A percentile compares a stretch with the other conserved stretches of the same genome.
phyloP scores from a whole-genome alignment of 495 filamentous ascomycete genomes.

The Clavariopsis aquatica region DNA sequence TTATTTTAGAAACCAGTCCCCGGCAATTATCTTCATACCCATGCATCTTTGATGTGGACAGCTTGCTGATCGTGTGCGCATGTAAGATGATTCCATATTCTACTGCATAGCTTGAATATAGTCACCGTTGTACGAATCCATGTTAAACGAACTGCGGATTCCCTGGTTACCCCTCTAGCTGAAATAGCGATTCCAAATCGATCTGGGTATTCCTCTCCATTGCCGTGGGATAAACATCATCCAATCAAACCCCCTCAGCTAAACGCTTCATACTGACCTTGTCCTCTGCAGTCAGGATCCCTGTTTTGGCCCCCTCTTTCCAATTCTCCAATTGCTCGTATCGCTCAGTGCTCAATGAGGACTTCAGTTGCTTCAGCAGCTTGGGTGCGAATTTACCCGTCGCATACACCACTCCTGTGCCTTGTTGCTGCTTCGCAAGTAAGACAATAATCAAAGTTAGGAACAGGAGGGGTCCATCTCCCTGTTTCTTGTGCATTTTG shows the following conservation, averaged over 20 bases:
- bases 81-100: no score
- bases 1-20: no score
- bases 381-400: slow-evolving; percentile 43
- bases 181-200: slow-evolving; percentile 2
- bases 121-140: background rate
- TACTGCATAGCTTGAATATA: no score
- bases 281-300: slow-evolving; percentile 30
- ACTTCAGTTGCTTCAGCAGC: slow-evolving; percentile 39
- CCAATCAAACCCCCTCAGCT: slow-evolving; percentile 13
- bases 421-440: slow-evolving; percentile 20
- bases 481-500: slow-evolving; percentile 35
- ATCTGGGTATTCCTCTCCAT: background rate
- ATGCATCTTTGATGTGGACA: no score
- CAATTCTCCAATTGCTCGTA: slow-evolving; percentile 36
- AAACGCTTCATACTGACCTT: slow-evolving; percentile 35
- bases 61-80: no score
- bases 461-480: slow-evolving; percentile 41
- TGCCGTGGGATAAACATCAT: background rate
- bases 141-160: background rate
- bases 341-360: slow-evolving; percentile 18
- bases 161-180: background rate
- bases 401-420: slow-evolving; percentile 38
- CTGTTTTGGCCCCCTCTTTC: slow-evolving; percentile 39
- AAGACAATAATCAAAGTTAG: slow-evolving; percentile 39
- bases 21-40: no score